Evolutionary conservation across 2,329 filamentous ascomycete species (phyloP).

Genomic region (Colletotrichum theobromicola): DNA sequence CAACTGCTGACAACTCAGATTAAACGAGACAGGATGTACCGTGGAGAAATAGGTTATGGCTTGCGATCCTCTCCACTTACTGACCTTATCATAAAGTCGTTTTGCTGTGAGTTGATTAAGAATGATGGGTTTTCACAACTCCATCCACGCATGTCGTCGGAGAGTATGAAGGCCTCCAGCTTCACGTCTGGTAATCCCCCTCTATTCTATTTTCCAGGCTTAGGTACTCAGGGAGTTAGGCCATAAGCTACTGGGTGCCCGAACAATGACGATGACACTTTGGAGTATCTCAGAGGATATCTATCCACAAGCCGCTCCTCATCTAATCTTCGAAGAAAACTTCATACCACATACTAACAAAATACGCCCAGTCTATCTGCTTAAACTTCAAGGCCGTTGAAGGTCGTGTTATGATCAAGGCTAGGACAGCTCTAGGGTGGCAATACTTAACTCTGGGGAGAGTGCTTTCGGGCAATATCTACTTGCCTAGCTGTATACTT

Average conservation of each 20-base stretch:
- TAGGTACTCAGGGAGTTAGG: no score
- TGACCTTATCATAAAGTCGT: no score
- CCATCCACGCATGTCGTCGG: neutral
- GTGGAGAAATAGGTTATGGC: no score
- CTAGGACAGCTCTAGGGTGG: neutral
- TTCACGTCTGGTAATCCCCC: neutral
- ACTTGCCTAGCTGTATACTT: neutral
- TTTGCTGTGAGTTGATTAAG: no score
- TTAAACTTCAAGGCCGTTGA: neutral
- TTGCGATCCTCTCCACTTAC: no score
- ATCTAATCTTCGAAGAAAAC: no score
- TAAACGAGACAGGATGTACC: neutral
- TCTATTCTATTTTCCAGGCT: no score
- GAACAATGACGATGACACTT: neutral
- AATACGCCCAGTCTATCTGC: no score
- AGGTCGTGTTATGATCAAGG: neutral
- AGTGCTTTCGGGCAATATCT: neutral
- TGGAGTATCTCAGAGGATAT: neutral
- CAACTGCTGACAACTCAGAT: neutral
- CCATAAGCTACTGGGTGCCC: neutral
- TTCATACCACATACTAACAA: no score
- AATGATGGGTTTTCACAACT: neutral
- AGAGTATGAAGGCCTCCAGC: accelerated
- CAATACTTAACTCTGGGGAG: neutral
- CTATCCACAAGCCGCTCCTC: neutral